Base-by-base conservation (phyloP, 805 yeast species). In the Wickerhamiella kurtzmanii region DNA sequence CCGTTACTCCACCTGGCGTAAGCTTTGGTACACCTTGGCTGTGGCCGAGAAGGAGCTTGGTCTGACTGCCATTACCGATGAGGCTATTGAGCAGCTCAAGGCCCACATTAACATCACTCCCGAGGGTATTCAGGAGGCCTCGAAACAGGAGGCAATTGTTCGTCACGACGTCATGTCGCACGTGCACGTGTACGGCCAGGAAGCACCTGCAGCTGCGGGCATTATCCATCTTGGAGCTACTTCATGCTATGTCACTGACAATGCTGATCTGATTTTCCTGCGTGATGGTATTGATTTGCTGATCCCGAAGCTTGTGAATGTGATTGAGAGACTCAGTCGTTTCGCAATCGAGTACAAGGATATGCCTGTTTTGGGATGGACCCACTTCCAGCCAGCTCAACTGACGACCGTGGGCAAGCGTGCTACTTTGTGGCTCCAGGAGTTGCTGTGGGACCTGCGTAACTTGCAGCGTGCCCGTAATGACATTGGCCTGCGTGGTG, bases 141-240 rank as follows among this genome's bases (percentile, higher is more conserved):
- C 88, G 49, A 77, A 76, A 56, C 96, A 92, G 69, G 98, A 92
- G 68, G 95, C 97, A 45, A 87, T 82, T 64, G 97, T 92, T 49
- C 83, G 98, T 72, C 98, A 92, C 67, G 98, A 92, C 64, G 98
- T 92, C 58, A 92, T 92, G 98, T 95, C 97, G 48, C 98, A 92
- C 59, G 98, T 92, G 48, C 98, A 92, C 63, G 84, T 82, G 49
- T 92, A 83, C 64, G 98, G 98, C 56, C 74, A 80, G 58, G 78
- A 84, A 15, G 84, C 94, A 59, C 98, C 98, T 17, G 82, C 81
- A 4, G 98, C 98, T 35, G 89, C 97, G 35, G 97, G 97, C 56
- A 89, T 92, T 66, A 92, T 92, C 60, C 98, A 92, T 65, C 72
- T 92, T 60, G 98, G 98, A 62, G 98, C 98, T 42, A 92, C 98